Percentiles rank a stretch among this genome's conserved stretches.
Conservation (phyloP, 345 rosid genomes). For the Angophora floribunda region DNA sequence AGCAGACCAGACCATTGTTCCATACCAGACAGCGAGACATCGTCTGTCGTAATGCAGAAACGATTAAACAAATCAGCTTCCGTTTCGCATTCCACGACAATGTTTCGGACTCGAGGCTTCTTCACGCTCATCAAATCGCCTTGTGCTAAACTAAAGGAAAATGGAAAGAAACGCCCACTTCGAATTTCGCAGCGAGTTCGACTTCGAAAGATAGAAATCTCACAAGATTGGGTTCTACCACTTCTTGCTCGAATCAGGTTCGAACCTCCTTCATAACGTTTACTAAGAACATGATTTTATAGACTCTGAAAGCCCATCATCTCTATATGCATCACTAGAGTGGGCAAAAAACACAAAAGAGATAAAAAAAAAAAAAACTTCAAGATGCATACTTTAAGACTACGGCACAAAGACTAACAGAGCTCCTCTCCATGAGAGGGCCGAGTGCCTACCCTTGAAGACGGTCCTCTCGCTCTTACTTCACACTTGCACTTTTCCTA, state of each 20-base stretch:
- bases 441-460: not conserved
- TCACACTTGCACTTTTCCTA: not conserved
- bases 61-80: not conserved
- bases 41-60: not conserved
- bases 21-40: not conserved
- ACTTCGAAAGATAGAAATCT: not conserved
- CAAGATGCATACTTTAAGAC: not conserved
- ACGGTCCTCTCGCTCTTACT: not conserved
- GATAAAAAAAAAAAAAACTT: not conserved
- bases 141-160: not conserved
- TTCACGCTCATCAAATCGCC: not conserved
- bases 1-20: not conserved
- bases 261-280: not conserved
- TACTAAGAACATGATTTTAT: not conserved
- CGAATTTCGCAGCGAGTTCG: not conserved
- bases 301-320: not conserved
- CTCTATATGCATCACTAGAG: not conserved
- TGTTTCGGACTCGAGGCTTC: not conserved
- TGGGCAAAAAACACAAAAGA: not conserved
- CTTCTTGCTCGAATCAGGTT: not conserved
- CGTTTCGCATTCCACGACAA: not conserved
- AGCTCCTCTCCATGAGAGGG: not conserved
- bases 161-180: not conserved
- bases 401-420: not conserved
- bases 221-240: not conserved